Evolutionary conservation across 2,329 filamentous ascomycete genomes (phyloP).

Genomic region (Botrytis sinoallii): DNA sequence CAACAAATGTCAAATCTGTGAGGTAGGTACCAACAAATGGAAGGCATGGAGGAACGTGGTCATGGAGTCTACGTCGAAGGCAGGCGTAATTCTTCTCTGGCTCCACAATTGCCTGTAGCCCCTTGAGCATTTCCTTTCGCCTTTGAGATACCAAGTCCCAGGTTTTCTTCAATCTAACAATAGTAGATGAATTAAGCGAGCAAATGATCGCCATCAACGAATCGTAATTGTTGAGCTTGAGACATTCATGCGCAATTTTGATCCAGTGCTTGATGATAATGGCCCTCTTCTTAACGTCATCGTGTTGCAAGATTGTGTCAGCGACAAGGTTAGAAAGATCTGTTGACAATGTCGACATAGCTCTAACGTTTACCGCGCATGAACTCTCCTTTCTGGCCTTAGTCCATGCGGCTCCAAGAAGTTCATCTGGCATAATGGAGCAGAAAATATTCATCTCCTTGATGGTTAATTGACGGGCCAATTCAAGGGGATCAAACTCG

Average conservation of each 20-base stretch:
- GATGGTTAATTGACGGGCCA: conserved; percentile 88
- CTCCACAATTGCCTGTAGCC: conserved; percentile 81
- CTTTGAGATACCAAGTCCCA: conserved; percentile 87
- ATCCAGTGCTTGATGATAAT: conserved; percentile 96
- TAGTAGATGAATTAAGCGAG: conserved; percentile 86
- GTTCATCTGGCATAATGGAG: conserved; percentile 85
- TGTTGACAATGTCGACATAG: conserved; percentile 89
- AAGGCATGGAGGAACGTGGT: conserved; percentile 85
- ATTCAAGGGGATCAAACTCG: conserved; percentile 86
- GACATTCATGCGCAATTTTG: conserved; percentile 82
- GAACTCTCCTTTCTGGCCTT: conserved; percentile 67
- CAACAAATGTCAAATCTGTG: conserved; percentile 92
- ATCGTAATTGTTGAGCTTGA: conserved; percentile 93
- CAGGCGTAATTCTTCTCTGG: conserved; percentile 87
- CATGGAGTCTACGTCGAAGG: conserved; percentile 76
- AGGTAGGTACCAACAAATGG: conserved; percentile 96
- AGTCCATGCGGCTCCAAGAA: conserved; percentile 90
- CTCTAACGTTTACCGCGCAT: conserved; percentile 83
- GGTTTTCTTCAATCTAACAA: conserved; percentile 81
- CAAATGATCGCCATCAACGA: conserved; percentile 96
- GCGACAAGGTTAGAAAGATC: conserved; percentile 90
- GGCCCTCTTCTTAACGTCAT: conserved; percentile 92
- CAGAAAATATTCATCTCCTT: conserved; percentile 92
- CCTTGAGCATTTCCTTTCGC: conserved; percentile 75
- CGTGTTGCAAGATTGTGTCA: conserved; percentile 82